phyloP scores from a whole-genome alignment of 345 rosid species.

The Dimocarpus longan region DNA sequence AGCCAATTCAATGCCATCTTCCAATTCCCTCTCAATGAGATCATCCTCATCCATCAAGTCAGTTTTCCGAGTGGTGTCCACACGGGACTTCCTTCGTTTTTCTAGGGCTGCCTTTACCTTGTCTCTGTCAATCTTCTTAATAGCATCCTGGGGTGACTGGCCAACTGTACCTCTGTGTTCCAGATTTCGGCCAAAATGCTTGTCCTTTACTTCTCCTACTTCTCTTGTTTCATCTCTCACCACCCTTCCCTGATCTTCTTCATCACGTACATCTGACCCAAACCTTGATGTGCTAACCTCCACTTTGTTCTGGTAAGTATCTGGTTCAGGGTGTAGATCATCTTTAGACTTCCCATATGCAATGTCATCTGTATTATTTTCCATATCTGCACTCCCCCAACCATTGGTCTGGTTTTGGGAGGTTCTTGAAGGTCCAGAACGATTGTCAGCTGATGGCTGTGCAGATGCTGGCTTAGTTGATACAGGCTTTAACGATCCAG shows the following conservation, averaged over 20 bases:
- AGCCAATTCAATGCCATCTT: conserved; percentile 49
- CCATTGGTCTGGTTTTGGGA: conserved; percentile 31
- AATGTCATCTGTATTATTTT: conserved; percentile 38
- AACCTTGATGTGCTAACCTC: conserved; percentile 33
- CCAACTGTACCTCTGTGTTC: conserved; percentile 38
- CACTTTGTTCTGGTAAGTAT: conserved; percentile 29
- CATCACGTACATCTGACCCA: conserved; percentile 21
- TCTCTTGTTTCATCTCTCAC: conserved; percentile 33
- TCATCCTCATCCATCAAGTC: conserved; percentile 56
- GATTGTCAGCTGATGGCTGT: conserved; percentile 29
- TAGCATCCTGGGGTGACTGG: conserved; percentile 52
- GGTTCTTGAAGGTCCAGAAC: conserved; percentile 24
- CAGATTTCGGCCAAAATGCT: conserved; percentile 29
- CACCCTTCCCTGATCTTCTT: conserved; percentile 39
- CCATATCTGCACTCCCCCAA: conserved; percentile 36
- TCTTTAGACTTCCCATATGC: conserved; percentile 35
- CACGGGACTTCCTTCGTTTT: conserved; percentile 48
- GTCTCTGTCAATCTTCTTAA: conserved; percentile 49
- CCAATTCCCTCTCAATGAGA: conserved; percentile 53
- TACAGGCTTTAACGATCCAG: conserved; percentile 22
- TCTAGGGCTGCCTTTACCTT: conserved; percentile 53
- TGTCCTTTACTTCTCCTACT: conserved; percentile 39
- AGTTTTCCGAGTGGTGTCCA: conserved; percentile 34
- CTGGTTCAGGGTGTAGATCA: conserved; percentile 23
- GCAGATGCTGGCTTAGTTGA: conserved; percentile 37